A percentile compares a stretch with the other conserved stretches of the same genome.
phyloP scores from a whole-genome alignment of 495 filamentous ascomycete genomes.

The Trichocladium antarcticum region DNA sequence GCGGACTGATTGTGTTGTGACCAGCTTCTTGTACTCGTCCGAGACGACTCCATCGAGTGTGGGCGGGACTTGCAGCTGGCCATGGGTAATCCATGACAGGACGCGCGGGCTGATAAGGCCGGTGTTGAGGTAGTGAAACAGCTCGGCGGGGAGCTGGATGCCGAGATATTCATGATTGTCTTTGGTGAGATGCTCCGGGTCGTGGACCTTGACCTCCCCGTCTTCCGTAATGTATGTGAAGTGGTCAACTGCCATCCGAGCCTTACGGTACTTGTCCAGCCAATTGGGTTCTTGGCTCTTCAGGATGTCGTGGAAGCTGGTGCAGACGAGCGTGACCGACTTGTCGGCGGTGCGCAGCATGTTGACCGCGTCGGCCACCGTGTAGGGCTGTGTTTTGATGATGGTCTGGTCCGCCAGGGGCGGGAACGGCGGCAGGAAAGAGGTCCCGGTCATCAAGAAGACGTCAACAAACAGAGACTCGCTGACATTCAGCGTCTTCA shows the following conservation, averaged over 20 bases:
- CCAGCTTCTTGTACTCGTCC: conserved; percentile 67
- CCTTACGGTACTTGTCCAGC: conserved; percentile 71
- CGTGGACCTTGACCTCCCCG: conserved; percentile 62
- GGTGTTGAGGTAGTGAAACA: conserved; percentile 82
- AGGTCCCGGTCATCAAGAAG: conserved; percentile 71
- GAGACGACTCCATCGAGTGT: conserved; percentile 75
- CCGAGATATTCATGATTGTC: conserved; percentile 86
- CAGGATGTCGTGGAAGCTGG: conserved; percentile 60
- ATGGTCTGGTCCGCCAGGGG: conserved; percentile 47
- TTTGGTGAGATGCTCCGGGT: conserved; percentile 54
- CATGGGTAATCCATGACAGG: conserved; percentile 67
- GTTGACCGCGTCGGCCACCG: conserved; percentile 56
- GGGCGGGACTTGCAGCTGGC: conserved; percentile 60
- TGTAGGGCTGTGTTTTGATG: conserved; percentile 39
- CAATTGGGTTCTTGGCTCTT: conserved; percentile 61
- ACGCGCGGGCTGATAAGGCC: conserved; percentile 71
- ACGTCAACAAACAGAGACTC: conserved; percentile 71
- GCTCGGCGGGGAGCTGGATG: conserved; percentile 76
- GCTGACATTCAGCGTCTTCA: conserved; percentile 56
- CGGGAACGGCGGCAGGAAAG: conserved; percentile 67
- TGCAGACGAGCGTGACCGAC: conserved; percentile 51
- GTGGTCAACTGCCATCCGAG: conserved; percentile 74
- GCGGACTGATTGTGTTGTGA: conserved; percentile 57
- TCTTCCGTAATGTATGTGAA: conserved; percentile 67
- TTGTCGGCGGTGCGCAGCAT: conserved; percentile 57